These are phyloP conservation scores for Aureobasidium subglaciale DNA, from an alignment of 2,329 filamentous ascomycete genomes.

Conservation along the genomic window DNA sequence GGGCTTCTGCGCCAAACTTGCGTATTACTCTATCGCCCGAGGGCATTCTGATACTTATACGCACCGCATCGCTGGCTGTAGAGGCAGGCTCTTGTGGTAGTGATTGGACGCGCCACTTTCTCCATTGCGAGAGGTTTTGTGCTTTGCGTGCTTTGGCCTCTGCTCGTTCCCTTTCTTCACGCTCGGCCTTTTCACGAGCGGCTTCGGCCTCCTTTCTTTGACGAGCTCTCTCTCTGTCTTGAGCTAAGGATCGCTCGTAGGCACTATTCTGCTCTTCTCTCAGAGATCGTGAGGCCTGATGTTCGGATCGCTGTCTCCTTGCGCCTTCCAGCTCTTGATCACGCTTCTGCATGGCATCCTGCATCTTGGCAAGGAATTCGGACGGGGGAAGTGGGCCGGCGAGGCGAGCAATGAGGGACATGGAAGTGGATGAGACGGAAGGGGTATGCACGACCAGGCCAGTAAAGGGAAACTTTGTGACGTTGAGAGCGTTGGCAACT, in stretches of 20 bases:
- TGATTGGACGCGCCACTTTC: constrained; percentile 64
- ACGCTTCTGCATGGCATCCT: constrained; percentile 66
- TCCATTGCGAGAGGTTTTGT: constrained; percentile 63
- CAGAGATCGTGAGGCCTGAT: constrained; percentile 72
- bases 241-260: constrained; percentile 84
- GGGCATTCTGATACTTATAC: constrained; percentile 56
- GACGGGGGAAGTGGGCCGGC: constrained; percentile 62
- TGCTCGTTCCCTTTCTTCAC: constrained; percentile 58
- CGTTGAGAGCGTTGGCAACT: constrained; percentile 76
- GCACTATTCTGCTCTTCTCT: constrained; percentile 87
- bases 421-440: constrained; percentile 72
- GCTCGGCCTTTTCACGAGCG: constrained; percentile 53
- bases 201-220: constrained; percentile 69
- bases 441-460: constrained; percentile 83
- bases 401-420: constrained; percentile 81
- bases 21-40: constrained; percentile 70
- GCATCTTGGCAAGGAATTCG: constrained; percentile 70
- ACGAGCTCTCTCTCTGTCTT: constrained; percentile 76
- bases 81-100: constrained; percentile 62
- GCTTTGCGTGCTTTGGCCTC: constrained; percentile 53
- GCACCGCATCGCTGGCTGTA: constrained; percentile 61
- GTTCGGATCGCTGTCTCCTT: constrained; percentile 68
- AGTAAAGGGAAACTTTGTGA: constrained; percentile 88
- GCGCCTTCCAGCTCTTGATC: constrained; percentile 66
- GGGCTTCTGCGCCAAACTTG: constrained; percentile 61